Evolutionary conservation across 83 land plant genomes (phyloP).

Genomic region (Picea abies): DNA sequence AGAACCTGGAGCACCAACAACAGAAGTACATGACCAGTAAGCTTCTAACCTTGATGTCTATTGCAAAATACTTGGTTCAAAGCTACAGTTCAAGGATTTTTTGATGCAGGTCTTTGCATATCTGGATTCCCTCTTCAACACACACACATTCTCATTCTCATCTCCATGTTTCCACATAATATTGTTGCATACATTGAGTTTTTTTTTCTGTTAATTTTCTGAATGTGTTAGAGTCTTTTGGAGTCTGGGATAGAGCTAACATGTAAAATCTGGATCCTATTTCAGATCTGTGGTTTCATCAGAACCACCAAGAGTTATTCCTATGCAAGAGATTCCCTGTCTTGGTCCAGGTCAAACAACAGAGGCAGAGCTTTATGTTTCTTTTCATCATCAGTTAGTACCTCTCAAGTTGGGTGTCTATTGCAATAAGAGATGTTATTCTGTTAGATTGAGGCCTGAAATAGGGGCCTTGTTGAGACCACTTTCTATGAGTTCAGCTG

Average conservation of each 20-base stretch:
- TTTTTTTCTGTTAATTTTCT: no score
- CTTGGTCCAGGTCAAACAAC: constrained; percentile 55
- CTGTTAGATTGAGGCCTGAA: constrained; percentile 76
- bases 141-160: no score
- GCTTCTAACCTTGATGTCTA: background rate
- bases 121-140: no score
- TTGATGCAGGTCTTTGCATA: no score
- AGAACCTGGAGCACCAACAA: background rate
- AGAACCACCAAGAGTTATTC: constrained; percentile 38
- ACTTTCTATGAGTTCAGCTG: constrained; percentile 43
- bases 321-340: constrained; percentile 54
- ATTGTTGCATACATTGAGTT: no score
- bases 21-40: background rate
- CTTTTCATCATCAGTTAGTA: constrained; percentile 70
- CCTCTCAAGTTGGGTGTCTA: constrained; percentile 69
- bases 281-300: background rate
- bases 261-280: background rate
- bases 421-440: constrained; percentile 53
- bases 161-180: no score
- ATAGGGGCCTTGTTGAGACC: constrained; percentile 88
- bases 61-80: no score
- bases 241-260: no score
- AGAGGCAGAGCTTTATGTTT: constrained; percentile 54
- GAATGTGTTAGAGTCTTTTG: no score
- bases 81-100: no score